phyloP scores from a whole-genome alignment of 306 rosid genomes.

The Pyrus pyrifolia region DNA sequence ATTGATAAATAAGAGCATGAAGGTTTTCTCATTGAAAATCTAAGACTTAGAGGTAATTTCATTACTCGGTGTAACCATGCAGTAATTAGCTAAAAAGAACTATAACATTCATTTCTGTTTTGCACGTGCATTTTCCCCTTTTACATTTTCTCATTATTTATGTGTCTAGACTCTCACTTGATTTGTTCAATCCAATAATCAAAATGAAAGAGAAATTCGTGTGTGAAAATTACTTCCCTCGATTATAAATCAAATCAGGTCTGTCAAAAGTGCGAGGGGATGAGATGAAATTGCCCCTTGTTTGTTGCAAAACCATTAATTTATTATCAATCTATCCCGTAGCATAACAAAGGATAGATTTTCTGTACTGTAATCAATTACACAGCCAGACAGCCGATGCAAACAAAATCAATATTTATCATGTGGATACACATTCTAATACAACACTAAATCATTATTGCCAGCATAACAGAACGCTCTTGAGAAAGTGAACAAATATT shows the following conservation, averaged over 20 bases:
- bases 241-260: neutral
- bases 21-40: neutral
- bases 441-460: constrained; percentile 7
- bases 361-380: neutral
- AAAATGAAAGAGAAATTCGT: no score
- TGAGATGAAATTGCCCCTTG: neutral
- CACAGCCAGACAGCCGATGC: neutral
- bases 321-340: neutral
- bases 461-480: constrained; percentile 11
- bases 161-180: neutral
- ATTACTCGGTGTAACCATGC: neutral
- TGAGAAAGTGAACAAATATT: constrained; percentile 18
- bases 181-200: neutral
- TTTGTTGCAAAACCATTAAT: neutral
- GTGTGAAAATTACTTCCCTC: no score
- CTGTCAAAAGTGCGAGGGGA: neutral
- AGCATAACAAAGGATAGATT: neutral
- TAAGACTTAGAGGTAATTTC: neutral
- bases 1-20: neutral
- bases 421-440: neutral
- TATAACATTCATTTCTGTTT: neutral
- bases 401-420: neutral
- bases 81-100: neutral
- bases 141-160: no score
- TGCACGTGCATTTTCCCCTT: neutral